Evolutionary conservation across 345 rosid species (phyloP).

Genomic region (Linum lewisii): DNA sequence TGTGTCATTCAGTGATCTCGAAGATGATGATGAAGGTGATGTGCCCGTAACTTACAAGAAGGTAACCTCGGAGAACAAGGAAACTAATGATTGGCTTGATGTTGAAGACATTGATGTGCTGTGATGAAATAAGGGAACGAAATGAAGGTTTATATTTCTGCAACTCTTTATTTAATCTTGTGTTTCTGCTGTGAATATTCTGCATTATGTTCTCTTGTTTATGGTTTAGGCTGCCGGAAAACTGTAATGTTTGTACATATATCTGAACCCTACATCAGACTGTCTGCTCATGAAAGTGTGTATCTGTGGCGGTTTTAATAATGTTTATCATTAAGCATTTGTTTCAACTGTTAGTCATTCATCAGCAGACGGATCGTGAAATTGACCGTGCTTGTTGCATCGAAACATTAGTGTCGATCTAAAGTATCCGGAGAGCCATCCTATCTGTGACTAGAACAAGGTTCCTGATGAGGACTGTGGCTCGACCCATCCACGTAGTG

Average conservation of each 20-base stretch:
- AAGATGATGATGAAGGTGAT: conserved; percentile 64
- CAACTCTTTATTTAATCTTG: conserved; percentile 7
- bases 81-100: conserved; percentile 65
- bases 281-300: conserved; percentile 3
- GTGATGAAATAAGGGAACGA: conserved; percentile 13
- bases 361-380: no score
- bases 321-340: not conserved
- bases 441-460: conserved; percentile 66
- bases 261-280: conserved; percentile 16
- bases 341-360: not conserved
- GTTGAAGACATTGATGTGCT: conserved; percentile 53
- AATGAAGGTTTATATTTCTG: conserved; percentile 10
- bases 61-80: conserved; percentile 38
- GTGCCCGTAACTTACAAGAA: conserved; percentile 39
- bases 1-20: conserved; percentile 95
- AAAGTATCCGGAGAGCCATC: conserved; percentile 46
- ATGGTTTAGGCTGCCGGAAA: conserved; percentile 16
- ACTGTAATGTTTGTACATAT: conserved; percentile 41
- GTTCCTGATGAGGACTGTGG: conserved; percentile 47
- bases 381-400: no score
- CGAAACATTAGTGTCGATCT: conserved; percentile 15
- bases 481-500: conserved; percentile 26
- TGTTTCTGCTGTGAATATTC: conserved; percentile 23
- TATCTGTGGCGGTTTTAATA: not conserved
- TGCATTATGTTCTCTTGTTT: conserved; percentile 13